A percentile compares a stretch with the other conserved stretches of the same genome.
These are phyloP conservation scores for Yarrowia phangngaensis DNA, from an alignment of 805 yeast genomes.

Conservation along the genomic window DNA sequence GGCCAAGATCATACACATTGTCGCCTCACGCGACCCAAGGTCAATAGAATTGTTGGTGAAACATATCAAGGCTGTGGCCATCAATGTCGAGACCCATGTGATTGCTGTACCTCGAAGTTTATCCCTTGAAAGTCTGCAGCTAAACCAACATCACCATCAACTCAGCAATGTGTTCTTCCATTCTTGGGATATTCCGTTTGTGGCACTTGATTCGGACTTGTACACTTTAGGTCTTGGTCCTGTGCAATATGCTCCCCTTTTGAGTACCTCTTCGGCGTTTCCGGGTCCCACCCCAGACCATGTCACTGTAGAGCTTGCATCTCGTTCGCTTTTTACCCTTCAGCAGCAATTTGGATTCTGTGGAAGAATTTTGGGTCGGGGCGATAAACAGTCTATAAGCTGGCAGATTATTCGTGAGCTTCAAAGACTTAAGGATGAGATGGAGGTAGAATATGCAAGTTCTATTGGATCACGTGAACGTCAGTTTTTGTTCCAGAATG, in stretches of 20 bases:
- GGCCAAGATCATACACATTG: conserved; percentile 4
- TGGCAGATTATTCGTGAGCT: not conserved
- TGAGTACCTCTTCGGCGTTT: not conserved
- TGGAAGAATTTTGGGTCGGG: conserved; percentile 1
- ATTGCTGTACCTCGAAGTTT: not conserved
- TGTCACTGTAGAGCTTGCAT: conserved; percentile 1
- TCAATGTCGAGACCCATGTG: conserved; percentile 15
- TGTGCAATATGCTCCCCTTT: not conserved
- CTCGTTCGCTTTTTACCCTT: not conserved
- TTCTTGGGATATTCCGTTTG: conserved; percentile 11
- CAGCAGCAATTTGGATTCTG: conserved; percentile 13
- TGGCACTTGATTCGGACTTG: conserved; percentile 5
- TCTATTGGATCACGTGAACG: conserved; percentile 4
- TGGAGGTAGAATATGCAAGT: not conserved
- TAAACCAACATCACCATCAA: no score
- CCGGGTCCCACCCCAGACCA: conserved; percentile 1
- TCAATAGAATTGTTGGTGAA: not conserved
- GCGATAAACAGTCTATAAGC: not conserved
- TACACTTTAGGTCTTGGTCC: conserved; percentile 3
- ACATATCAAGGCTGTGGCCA: not conserved
- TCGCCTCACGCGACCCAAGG: conserved; percentile 5
- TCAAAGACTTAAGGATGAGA: conserved; percentile 1
- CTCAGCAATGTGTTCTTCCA: not conserved
- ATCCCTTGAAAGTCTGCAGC: no score
- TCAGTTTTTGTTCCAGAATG: not conserved